Evolutionary conservation across 1,284 basidiomycete species (phyloP).

Genomic region (Clitocybe nebularis): DNA sequence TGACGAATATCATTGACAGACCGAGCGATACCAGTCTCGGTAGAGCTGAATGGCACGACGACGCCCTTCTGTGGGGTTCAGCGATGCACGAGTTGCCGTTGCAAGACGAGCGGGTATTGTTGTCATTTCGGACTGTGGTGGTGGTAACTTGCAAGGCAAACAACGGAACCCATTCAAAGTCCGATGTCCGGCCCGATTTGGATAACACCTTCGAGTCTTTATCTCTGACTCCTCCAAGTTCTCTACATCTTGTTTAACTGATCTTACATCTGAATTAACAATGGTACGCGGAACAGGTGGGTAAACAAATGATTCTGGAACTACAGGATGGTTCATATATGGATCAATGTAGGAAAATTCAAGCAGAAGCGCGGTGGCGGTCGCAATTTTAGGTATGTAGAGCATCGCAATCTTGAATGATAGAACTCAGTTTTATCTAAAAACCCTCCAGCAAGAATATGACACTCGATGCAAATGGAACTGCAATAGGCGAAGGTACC

Average conservation of each 20-base stretch:
- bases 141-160: slow-evolving; percentile 14
- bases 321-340: not conserved
- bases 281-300: slow-evolving; percentile 61
- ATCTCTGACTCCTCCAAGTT: slow-evolving; percentile 6
- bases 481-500: slow-evolving; percentile 41
- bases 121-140: slow-evolving; percentile 25
- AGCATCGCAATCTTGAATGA: not conserved
- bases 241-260: slow-evolving; percentile 7
- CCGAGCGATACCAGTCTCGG: slow-evolving; percentile 89
- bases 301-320: slow-evolving; percentile 7
- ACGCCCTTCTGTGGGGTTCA: slow-evolving; percentile 65
- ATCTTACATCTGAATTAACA: slow-evolving; percentile 12
- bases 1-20: slow-evolving; percentile 34
- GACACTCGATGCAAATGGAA: slow-evolving; percentile 56
- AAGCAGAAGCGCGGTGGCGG: slow-evolving; percentile 87
- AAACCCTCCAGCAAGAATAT: slow-evolving; percentile 49
- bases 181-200: slow-evolving; percentile 17
- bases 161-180: slow-evolving; percentile 14
- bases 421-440: not conserved
- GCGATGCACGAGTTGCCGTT: slow-evolving; percentile 58
- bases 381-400: slow-evolving; percentile 65
- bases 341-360: slow-evolving; percentile 57
- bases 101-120: slow-evolving; percentile 93
- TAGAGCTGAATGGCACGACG: slow-evolving; percentile 78
- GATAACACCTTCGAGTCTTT: slow-evolving; percentile 6